phyloP scores from a whole-genome alignment of 805 yeast species.

The Myxozyma melibiosi region DNA sequence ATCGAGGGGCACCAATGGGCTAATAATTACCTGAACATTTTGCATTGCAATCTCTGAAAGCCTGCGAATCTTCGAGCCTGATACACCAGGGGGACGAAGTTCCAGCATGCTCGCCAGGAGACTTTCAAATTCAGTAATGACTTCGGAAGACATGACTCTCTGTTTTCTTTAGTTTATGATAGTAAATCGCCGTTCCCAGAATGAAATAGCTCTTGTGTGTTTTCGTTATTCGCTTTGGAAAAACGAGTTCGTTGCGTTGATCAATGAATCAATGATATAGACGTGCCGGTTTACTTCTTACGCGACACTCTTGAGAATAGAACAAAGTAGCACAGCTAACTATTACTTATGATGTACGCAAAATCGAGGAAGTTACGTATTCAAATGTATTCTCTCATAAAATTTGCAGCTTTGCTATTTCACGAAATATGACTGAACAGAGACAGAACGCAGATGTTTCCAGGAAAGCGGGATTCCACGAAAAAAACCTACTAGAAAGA shows the following conservation, averaged over 20 bases:
- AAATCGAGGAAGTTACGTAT: conserved; percentile 3
- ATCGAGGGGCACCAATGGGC: background rate
- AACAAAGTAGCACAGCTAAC: background rate
- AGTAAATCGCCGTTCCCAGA: background rate
- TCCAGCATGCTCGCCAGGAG: conserved; percentile 33
- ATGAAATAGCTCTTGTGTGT: background rate
- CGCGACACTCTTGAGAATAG: conserved; percentile 3
- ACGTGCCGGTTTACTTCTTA: conserved; percentile 15
- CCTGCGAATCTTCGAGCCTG: conserved; percentile 91
- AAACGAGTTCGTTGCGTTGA: background rate
- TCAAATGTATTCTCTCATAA: conserved; percentile 6
- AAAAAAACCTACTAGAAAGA: too few relatives aligned
- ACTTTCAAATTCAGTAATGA: conserved; percentile 33
- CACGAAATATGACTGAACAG: background rate
- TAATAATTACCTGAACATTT: conserved; percentile 52
- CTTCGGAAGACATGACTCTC: conserved; percentile 12
- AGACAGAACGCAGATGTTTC: background rate
- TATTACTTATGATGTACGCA: conserved; percentile 11
- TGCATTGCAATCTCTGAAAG: conserved; percentile 76
- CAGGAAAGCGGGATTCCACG: too few relatives aligned
- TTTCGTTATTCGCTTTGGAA: too few relatives aligned
- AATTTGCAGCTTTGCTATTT: background rate
- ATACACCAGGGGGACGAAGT: conserved; percentile 75
- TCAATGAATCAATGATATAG: conserved; percentile 1
- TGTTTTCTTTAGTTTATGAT: background rate